Conservation (phyloP, 768 basidiomycete species). For the Russula lepida region DNA sequence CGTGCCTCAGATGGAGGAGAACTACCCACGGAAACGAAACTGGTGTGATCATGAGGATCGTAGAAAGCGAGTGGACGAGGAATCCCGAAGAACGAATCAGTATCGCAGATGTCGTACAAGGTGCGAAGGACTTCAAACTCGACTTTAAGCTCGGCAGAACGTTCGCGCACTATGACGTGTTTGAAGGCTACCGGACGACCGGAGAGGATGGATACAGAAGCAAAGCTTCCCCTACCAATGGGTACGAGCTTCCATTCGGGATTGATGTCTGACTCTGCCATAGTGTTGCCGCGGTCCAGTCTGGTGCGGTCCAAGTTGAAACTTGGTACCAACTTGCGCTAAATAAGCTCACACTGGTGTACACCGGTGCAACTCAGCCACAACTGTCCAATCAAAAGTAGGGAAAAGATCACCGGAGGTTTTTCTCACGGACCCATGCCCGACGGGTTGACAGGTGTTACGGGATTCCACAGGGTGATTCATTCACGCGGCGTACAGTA, state of each 20-base stretch:
- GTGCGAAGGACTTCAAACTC: neutral
- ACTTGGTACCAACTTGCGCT: too few species aligned
- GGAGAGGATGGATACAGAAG: neutral
- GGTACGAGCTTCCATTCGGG: neutral
- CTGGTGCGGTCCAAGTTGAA: too few species aligned
- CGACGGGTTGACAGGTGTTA: too few species aligned
- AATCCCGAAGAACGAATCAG: neutral
- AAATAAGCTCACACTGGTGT: too few species aligned
- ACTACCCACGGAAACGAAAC: neutral
- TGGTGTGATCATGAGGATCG: neutral
- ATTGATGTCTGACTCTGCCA: neutral
- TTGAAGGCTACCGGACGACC: neutral
- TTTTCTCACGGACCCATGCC: too few species aligned
- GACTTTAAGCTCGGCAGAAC: neutral
- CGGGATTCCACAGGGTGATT: too few species aligned
- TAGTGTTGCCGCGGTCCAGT: too few species aligned
- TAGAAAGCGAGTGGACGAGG: neutral
- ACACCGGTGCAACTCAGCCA: too few species aligned
- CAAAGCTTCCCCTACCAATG: neutral
- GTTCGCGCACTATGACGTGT: neutral
- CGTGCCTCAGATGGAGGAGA: too few species aligned
- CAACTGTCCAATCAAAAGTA: too few species aligned
- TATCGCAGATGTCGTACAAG: neutral
- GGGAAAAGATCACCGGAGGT: too few species aligned
- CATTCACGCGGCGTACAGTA: too few species aligned